These are phyloP conservation scores for Artomyces pyxidatus DNA, from an alignment of 768 basidiomycete genomes.

Conservation along the genomic window DNA sequence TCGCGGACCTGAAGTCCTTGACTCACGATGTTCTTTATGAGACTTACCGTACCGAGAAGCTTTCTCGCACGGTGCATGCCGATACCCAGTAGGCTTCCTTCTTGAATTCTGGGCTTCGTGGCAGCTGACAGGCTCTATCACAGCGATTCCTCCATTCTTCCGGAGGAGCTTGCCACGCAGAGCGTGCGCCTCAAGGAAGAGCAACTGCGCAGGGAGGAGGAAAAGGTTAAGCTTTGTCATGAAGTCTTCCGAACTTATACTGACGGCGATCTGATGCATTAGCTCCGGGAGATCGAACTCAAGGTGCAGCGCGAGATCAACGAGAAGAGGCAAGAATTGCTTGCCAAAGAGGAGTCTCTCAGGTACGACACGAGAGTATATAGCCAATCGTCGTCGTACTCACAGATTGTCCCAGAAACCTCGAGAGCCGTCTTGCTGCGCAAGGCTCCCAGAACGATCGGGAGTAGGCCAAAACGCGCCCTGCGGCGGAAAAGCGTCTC, in stretches of 20 bases:
- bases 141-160: conserved; percentile 84
- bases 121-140: conserved; percentile 16
- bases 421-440: conserved; percentile 86
- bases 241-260: not conserved
- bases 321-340: conserved; percentile 91
- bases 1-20: conserved; percentile 89
- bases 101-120: not conserved
- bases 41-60: conserved; percentile 96
- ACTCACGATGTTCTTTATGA: conserved; percentile 94
- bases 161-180: conserved; percentile 95
- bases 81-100: conserved; percentile 50
- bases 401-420: conserved; percentile 43
- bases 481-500: too few relatives aligned
- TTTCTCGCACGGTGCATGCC: conserved; percentile 81
- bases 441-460: conserved; percentile 80
- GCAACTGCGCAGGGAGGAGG: conserved; percentile 93
- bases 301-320: conserved; percentile 97
- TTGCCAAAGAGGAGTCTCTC: conserved; percentile 94
- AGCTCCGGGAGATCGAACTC: conserved; percentile 96
- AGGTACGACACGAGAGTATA: conserved; percentile 38
- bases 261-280: conserved; percentile 1
- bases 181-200: conserved; percentile 98
- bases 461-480: conserved; percentile 29
- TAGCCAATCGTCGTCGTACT: not conserved
- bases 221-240: conserved; percentile 55